Conservation (phyloP, 352 stramenopile species). For the Globisporangium okanoganense region DNA sequence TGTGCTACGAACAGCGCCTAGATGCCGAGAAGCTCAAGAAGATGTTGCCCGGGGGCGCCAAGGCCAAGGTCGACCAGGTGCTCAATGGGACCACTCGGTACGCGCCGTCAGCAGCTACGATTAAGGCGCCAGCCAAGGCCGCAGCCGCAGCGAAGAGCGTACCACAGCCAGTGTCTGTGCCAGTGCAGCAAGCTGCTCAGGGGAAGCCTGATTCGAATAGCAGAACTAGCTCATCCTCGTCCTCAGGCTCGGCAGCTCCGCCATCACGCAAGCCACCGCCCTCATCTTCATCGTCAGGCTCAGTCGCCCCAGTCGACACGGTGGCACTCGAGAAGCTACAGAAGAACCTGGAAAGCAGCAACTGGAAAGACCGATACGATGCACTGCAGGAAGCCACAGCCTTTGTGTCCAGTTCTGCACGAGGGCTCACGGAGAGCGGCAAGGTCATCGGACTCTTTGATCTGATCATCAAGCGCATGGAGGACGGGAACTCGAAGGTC, state of each 20-base stretch:
- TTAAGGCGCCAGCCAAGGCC: conserved; percentile 1
- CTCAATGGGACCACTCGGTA: conserved; percentile 26
- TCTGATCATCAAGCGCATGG: conserved; percentile 55
- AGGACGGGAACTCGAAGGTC: conserved; percentile 79
- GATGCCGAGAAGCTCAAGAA: conserved; percentile 49
- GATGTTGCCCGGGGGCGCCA: conserved; percentile 33
- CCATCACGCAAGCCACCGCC: background rate
- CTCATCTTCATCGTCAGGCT: background rate
- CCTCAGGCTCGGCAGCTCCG: background rate
- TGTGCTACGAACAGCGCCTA: conserved; percentile 36
- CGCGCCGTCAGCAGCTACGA: conserved; percentile 15
- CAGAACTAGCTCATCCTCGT: background rate
- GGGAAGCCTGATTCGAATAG: background rate
- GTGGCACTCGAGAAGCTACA: conserved; percentile 37
- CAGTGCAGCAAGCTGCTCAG: background rate
- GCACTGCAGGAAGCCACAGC: conserved; percentile 37
- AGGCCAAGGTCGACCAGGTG: conserved; percentile 50
- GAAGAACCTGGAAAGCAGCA: conserved; percentile 55
- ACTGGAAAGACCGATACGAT: conserved; percentile 80
- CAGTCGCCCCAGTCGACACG: conserved; percentile 22
- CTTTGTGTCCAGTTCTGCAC: conserved; percentile 26
- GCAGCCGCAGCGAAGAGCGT: conserved; percentile 3
- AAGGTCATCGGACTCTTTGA: conserved; percentile 70
- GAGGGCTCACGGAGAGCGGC: conserved; percentile 28
- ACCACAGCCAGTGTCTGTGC: background rate